phyloP scores from a whole-genome alignment of 148 eudicot species.

The Fallopia convolvulus region DNA sequence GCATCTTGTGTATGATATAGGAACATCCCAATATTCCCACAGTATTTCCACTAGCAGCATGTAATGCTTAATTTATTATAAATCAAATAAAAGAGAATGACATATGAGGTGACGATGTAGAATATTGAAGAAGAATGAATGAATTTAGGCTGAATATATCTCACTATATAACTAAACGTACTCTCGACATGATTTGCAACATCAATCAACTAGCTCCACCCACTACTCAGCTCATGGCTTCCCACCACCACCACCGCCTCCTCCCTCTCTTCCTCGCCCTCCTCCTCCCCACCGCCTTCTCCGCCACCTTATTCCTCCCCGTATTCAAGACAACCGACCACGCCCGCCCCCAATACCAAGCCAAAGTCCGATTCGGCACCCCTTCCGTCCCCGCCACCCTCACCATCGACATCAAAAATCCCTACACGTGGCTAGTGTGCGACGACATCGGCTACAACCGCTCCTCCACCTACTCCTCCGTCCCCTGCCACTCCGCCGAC shows the following conservation, averaged over 20 bases:
- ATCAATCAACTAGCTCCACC: too few species aligned
- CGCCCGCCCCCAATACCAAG: constrained; percentile 21
- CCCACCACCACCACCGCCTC: not conserved
- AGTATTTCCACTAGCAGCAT: too few species aligned
- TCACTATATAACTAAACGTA: too few species aligned
- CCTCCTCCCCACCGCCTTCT: not conserved
- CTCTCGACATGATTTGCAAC: too few species aligned
- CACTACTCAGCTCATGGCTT: not conserved
- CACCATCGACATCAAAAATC: constrained; percentile 21
- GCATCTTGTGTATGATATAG: too few species aligned
- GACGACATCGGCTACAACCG: constrained; percentile 20
- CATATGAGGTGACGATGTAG: too few species aligned
- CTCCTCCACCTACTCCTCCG: constrained; percentile 13
- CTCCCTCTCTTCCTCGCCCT: not conserved
- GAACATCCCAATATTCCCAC: too few species aligned
- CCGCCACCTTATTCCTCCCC: constrained; percentile 15
- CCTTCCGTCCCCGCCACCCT: constrained; percentile 14
- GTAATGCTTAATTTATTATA: too few species aligned
- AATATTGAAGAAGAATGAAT: too few species aligned
- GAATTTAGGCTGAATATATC: too few species aligned
- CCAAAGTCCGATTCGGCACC: constrained; percentile 26
- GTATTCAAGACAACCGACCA: constrained; percentile 18
- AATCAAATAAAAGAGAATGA: too few species aligned
- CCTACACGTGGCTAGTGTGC: constrained; percentile 27
- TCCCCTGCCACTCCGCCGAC: constrained; percentile 15